Evolutionary conservation across 2,329 filamentous ascomycete genomes (phyloP).

Genomic region (Ceratocystis ficicola): DNA sequence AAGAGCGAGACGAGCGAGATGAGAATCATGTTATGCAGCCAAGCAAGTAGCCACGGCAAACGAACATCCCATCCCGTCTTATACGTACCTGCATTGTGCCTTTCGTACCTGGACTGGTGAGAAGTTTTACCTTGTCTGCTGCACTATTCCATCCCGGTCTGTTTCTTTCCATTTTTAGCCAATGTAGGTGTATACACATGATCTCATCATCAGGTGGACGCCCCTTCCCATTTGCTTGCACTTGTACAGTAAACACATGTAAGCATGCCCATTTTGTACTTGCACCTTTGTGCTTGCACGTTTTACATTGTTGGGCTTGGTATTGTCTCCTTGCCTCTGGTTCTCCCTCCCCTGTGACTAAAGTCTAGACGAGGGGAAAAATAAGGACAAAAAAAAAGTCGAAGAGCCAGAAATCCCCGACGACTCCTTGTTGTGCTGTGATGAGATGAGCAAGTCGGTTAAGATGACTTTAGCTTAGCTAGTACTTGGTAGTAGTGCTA

Average conservation of each 20-base stretch:
- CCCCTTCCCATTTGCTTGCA: conserved; percentile 2
- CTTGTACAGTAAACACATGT: background rate
- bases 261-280: background rate
- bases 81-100: background rate
- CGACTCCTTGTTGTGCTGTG: conserved; percentile 2
- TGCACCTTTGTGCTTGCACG: background rate
- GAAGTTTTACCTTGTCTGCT: background rate
- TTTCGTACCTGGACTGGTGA: conserved; percentile 1
- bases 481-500: background rate
- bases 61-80: background rate
- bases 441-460: conserved; percentile 9
- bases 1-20: background rate
- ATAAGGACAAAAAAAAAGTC: background rate
- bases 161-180: conserved; percentile 5
- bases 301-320: background rate
- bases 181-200: background rate
- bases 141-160: background rate
- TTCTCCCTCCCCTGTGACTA: background rate
- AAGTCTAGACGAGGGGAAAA: background rate
- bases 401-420: conserved; percentile 3
- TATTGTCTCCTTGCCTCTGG: background rate
- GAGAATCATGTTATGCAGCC: background rate
- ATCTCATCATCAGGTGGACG: conserved; percentile 1
- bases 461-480: conserved; percentile 9
- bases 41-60: background rate